Evolutionary conservation across 257 asterid genomes (phyloP), one percentile per base, ranked within the genome.

Genomic region (Verbascum thapsus): DNA sequence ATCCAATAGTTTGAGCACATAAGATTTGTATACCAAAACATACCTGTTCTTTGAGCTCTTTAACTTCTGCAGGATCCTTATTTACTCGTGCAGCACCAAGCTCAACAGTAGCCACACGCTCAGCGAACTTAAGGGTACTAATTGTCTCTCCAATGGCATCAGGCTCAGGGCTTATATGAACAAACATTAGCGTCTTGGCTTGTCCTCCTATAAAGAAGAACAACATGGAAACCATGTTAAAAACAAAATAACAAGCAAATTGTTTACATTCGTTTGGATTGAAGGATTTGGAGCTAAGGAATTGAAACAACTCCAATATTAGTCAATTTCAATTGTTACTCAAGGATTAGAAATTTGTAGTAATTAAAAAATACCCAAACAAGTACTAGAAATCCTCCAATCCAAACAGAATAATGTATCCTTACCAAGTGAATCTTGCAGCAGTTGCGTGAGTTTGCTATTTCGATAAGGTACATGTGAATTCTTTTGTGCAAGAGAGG

Each of bases 341-440:
- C n/a, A n/a, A n/a, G n/a, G n/a, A n/a, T n/a, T n/a, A n/a, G n/a
- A n/a, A n/a, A n/a, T n/a, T n/a, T 26, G 32, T 26, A 5, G 32
- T 26, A 1, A 26, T 26, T 26, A 26, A 26, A 26, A 26, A 5
- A 26, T 26, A 26, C 32, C 32, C 32, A 26, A 26, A 26, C n/a
- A 26, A 26, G 32, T 5, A 5, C 32, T 26, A 26, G 32, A 26
- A 5, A 26, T 26, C 32, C 3, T 26, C 32, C 32, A 26, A 26
- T 26, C 32, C 2, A 26, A 26, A 26, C 32, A 26, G 32, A 26
- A 2, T 26, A 26, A n/a, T 26, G 32, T 65, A 49, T 59, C 54
- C 83, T 85, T 87, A 94, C 99, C 99, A 22, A 94, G 99, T 59
- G 99, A 94, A 67, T 94, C 98, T 76, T 94, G 99, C 63, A 94